Percentiles rank a stretch among this genome's conserved stretches.
Evolutionary conservation across 2,329 filamentous ascomycete species (phyloP).

Genomic region (Lachnellula suecica): DNA sequence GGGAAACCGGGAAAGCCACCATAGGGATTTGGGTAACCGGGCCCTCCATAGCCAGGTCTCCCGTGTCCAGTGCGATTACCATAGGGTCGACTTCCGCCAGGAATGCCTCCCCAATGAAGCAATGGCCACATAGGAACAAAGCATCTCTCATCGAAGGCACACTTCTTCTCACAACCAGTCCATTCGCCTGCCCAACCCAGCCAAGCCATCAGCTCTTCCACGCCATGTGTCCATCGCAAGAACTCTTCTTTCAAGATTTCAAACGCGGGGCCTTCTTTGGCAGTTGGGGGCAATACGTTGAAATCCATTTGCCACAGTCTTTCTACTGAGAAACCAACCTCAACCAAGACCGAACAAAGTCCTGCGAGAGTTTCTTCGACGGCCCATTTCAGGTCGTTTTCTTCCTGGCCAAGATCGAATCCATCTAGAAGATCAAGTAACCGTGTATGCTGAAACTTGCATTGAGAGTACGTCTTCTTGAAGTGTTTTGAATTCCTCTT

Average conservation of each 20-base stretch:
- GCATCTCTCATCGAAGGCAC: conserved; percentile 44
- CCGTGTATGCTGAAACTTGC: conserved; percentile 41
- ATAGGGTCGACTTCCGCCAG: background rate
- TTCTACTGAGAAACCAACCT: conserved; percentile 44
- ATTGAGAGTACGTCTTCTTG: conserved; percentile 39
- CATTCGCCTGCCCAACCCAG: conserved; percentile 50
- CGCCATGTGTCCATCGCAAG: conserved; percentile 21
- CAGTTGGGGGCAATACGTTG: conserved; percentile 23
- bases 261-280: background rate
- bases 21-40: background rate
- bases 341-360: conserved; percentile 42
- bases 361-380: conserved; percentile 40
- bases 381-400: conserved; percentile 38
- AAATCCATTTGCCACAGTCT: conserved; percentile 35
- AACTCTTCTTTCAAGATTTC: conserved; percentile 26
- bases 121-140: conserved; percentile 53
- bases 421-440: conserved; percentile 32
- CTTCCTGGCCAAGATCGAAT: conserved; percentile 32
- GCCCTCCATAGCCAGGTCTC: conserved; percentile 4
- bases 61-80: conserved; percentile 1
- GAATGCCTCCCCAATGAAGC: conserved; percentile 10
- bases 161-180: conserved; percentile 39
- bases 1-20: background rate
- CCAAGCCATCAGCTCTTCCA: conserved; percentile 46
- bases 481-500: conserved; percentile 33